Conservation (phyloP, 306 rosid species). For the Abrus precatorius region DNA sequence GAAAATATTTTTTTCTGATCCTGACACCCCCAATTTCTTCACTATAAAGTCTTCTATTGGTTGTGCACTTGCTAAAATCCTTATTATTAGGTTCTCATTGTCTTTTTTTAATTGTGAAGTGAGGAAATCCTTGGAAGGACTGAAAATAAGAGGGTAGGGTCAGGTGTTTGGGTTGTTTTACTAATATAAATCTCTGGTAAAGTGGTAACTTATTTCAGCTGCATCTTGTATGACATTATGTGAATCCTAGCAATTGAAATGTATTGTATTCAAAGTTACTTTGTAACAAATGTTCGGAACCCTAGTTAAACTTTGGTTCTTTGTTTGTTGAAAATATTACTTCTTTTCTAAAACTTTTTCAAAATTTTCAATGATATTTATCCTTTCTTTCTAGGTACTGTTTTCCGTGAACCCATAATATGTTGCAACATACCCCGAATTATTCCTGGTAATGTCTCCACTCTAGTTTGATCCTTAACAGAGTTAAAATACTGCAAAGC, state of each 20-base stretch:
- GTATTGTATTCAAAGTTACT: not conserved
- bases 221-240: slow-evolving; percentile 20
- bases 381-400: slow-evolving; percentile 74
- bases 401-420: slow-evolving; percentile 94
- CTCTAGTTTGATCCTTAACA: slow-evolving; percentile 39
- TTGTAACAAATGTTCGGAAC: not conserved
- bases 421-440: slow-evolving; percentile 85
- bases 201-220: not conserved
- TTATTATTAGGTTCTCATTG: not conserved
- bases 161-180: not conserved
- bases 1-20: not conserved
- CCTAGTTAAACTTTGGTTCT: not conserved
- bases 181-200: not conserved
- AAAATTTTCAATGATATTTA: slow-evolving; percentile 17
- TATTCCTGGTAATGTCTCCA: slow-evolving; percentile 69
- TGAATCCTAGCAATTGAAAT: slow-evolving; percentile 21
- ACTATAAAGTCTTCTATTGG: not conserved
- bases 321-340: slow-evolving; percentile 16
- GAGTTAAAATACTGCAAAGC: slow-evolving; percentile 35
- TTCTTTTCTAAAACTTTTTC: not conserved
- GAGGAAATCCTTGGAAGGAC: not conserved
- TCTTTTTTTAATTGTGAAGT: not conserved
- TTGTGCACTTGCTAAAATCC: not conserved
- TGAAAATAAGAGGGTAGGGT: not conserved
- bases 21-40: not conserved